A percentile compares a stretch with the other conserved stretches of the same genome.
phyloP scores from a whole-genome alignment of 768 basidiomycete genomes.

The Mrakia gelida region DNA sequence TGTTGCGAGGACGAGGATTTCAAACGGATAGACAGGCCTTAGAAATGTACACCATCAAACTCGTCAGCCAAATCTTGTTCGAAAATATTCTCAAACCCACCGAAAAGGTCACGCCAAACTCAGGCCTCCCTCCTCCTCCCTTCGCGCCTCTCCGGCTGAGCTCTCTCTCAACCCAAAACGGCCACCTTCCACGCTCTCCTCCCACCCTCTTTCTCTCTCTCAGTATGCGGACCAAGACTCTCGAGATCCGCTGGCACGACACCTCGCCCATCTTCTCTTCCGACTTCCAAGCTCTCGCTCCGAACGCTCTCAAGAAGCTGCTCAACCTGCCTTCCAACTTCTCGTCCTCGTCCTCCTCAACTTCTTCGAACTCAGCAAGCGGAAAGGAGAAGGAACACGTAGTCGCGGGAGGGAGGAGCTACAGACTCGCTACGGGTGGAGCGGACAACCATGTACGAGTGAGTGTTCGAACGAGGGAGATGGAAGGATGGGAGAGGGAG shows the following conservation, averaged over 20 bases:
- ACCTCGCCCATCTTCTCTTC: slow-evolving; percentile 90
- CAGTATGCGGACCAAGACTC: slow-evolving; percentile 75
- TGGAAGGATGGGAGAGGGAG: too few species aligned
- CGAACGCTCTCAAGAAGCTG: slow-evolving; percentile 49
- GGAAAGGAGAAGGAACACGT: slow-evolving; percentile 29
- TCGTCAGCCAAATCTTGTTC: too few species aligned
- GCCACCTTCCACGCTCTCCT: not conserved
- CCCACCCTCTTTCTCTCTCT: not conserved
- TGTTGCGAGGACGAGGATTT: too few species aligned
- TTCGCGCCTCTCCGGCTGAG: too few species aligned
- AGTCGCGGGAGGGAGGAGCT: slow-evolving; percentile 52
- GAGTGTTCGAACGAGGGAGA: slow-evolving; percentile 46
- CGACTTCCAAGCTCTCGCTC: slow-evolving; percentile 81
- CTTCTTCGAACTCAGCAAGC: not conserved
- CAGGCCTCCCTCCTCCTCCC: too few species aligned
- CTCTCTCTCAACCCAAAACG: not conserved
- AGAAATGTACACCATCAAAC: too few species aligned
- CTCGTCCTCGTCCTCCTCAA: slow-evolving; percentile 5
- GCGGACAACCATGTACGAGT: slow-evolving; percentile 97
- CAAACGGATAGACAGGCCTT: too few species aligned
- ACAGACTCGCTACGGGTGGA: slow-evolving; percentile 87
- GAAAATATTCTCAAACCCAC: too few species aligned
- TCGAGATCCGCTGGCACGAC: slow-evolving; percentile 96
- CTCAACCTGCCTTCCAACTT: slow-evolving; percentile 32
- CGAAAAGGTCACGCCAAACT: too few species aligned